Base-by-base conservation (phyloP, 2,329 filamentous ascomycete species). In the Hypoxylon sp. region DNA sequence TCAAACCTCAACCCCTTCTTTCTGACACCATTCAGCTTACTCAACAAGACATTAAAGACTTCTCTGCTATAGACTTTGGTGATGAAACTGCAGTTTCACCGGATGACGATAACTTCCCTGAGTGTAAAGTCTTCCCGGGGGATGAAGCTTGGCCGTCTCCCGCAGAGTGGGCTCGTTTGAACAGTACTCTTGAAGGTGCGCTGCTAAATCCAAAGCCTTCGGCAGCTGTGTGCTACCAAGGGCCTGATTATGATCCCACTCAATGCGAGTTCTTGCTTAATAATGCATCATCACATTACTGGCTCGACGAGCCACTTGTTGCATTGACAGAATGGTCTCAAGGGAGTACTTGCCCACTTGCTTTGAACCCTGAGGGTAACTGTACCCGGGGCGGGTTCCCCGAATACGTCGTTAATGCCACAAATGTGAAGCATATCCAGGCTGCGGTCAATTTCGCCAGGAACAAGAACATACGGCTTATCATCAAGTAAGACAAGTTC, bases 351-450 rank as follows among this genome's bases (percentile, higher is more conserved):
- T 80, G 79, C 42, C 66, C 73, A 33, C 71, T 75, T 6, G 68
- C 71, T 3, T 46, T 63, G 22, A 66, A 72, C 5, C 60, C 75
- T 3, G 24, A 67, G 2, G 77, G 76, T 1, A 77, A 75, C 39
- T 81, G 80, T 62, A 81, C 75, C 0, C 73, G 74, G 10, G 79
- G 80, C 3, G 78, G 78, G 3, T 78, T 78, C 44, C 78, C 79
- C 0, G 76, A 75, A 13, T 81, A 80, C 10, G 78, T 79, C 2
- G 76, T 82, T 17, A 81, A 81, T 46, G 80, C 78, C 0, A 81
- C 76, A 2, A 77, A 59, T 2, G 77, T 78, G 31, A 75, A 74
- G 48, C 77, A 81, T 39, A 72, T 82, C 19, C 80, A 81, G 63
- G 72, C 74, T 0, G 79, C 77, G 0, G 78, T 77, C 22, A 74